Conservation (phyloP, 75 land plant genomes). For the Pinus albicaulis region DNA sequence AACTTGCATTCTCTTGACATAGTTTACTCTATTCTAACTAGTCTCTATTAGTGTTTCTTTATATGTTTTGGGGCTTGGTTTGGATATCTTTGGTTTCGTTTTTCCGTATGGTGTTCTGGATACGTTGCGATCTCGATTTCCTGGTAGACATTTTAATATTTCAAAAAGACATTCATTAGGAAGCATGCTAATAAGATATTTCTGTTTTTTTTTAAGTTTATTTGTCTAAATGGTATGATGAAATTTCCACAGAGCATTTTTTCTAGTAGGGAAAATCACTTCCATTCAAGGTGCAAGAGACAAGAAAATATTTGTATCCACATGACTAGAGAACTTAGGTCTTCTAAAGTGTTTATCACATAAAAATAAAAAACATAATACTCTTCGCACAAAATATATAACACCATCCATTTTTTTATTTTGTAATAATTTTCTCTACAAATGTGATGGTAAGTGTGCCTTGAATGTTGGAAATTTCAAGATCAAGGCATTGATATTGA, state of each 20-base stretch:
- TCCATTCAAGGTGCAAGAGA: conserved; percentile 37
- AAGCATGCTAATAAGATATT: conserved; percentile 48
- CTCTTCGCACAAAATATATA: no score
- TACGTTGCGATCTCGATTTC: conserved; percentile 41
- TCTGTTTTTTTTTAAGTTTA: conserved; percentile 3
- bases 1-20: neutral
- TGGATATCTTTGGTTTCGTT: conserved; percentile 43
- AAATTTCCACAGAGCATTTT: conserved; percentile 31
- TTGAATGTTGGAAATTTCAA: no score
- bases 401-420: no score
- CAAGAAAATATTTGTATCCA: conserved; percentile 21
- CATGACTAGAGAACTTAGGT: conserved; percentile 12
- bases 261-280: conserved; percentile 41
- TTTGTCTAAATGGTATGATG: conserved; percentile 10
- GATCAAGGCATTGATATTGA: no score
- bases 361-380: conserved; percentile 11
- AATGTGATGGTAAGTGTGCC: no score
- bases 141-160: conserved; percentile 67
- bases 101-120: conserved; percentile 55
- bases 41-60: neutral
- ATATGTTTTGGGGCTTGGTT: conserved; percentile 4
- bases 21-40: neutral
- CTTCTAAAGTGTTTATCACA: conserved; percentile 47
- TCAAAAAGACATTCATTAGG: conserved; percentile 91
- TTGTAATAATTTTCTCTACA: no score